Base-by-base conservation (phyloP, 495 filamentous ascomycete species). In the Cercophora newfieldiana region DNA sequence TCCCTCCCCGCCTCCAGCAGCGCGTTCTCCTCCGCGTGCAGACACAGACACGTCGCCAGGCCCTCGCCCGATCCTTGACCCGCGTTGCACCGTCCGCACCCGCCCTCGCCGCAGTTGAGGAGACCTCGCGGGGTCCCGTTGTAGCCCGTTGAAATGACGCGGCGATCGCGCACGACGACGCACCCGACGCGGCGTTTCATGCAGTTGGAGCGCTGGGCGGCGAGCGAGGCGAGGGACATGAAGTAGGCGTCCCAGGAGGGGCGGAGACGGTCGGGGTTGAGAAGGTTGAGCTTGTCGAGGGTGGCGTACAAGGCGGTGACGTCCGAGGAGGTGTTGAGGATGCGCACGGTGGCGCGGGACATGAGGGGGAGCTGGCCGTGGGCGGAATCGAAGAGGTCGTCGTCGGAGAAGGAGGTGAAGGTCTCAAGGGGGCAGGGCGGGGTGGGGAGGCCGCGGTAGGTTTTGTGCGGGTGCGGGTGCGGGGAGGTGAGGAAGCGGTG, bases 201-300 rank as follows among this genome's bases (percentile, higher is more conserved):
- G 80, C 95, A 99, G 75, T 99, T 99, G 75, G 89, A 91, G 68
- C 95, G 85, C 67, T 91, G 91, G 1, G 95, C 91, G 8, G 95
- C 95, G 54, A 98, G 87, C 18, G 92, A 94, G 8, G 94, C 93
- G 6, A 99, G 82, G 61, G 91, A 84, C 95, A 99, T 99, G 76
- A 99, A 99, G 79, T 99, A 99, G 68, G 92, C 86, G 76, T 99
- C 95, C 95, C 95, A 99, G 64, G 85, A 90, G n/a, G 95, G 95
- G 1, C 95, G 86, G 28, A 98, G 79, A 3, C 95, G 89, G 69
- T 91, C 82, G 31, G 90, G 86, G 74, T 95, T 87, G 12, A 90
- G 82, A 31, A 98, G 82, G 70, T 95, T 84, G 7, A 97, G 85
- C 21, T 80, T 76, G 54, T 83, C 78, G 8, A 99, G 84, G 5